A percentile compares a stretch with the other conserved stretches of the same genome.
Evolutionary conservation across 192 early-diverging fungal genomes (phyloP).

Genomic region (Linnemannia schmuckeri): DNA sequence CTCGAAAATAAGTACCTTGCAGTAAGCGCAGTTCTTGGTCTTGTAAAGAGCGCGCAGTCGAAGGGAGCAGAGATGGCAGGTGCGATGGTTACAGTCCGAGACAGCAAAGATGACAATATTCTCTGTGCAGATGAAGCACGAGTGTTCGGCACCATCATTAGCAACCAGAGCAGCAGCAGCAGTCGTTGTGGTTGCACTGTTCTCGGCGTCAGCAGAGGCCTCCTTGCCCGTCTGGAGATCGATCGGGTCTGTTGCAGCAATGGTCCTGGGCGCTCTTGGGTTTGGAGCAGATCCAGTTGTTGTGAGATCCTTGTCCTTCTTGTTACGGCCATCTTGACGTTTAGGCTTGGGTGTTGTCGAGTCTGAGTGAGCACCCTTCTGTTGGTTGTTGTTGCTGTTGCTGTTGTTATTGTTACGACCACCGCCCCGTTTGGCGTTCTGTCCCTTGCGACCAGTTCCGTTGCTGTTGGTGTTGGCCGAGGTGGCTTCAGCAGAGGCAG

Average conservation of each 20-base stretch:
- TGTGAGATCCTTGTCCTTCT: constrained; percentile 5
- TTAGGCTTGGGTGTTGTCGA: not conserved
- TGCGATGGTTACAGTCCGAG: constrained; percentile 92
- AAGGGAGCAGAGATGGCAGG: constrained; percentile 94
- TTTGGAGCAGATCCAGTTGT: constrained; percentile 4
- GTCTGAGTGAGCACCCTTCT: not conserved
- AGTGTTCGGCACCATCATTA: constrained; percentile 54
- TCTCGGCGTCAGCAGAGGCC: not conserved
- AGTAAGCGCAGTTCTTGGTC: constrained; percentile 86
- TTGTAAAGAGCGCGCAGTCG: constrained; percentile 92
- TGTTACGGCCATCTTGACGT: constrained; percentile 35
- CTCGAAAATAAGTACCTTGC: constrained; percentile 74
- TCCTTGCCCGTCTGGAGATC: constrained; percentile 30
- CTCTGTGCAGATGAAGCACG: constrained; percentile 94
- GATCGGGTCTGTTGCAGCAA: constrained; percentile 48
- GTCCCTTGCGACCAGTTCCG: not conserved
- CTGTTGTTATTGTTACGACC: constrained; percentile 19
- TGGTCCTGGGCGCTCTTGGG: constrained; percentile 23
- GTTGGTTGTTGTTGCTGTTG: constrained; percentile 12
- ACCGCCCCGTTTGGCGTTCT: constrained; percentile 4
- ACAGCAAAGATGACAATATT: constrained; percentile 84
- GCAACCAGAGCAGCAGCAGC: not conserved
- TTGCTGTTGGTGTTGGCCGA: constrained; percentile 4
- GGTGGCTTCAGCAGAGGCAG: not conserved
- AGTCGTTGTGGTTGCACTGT: not conserved